Conservation (phyloP, 345 rosid species). For the Trapa incisa region DNA sequence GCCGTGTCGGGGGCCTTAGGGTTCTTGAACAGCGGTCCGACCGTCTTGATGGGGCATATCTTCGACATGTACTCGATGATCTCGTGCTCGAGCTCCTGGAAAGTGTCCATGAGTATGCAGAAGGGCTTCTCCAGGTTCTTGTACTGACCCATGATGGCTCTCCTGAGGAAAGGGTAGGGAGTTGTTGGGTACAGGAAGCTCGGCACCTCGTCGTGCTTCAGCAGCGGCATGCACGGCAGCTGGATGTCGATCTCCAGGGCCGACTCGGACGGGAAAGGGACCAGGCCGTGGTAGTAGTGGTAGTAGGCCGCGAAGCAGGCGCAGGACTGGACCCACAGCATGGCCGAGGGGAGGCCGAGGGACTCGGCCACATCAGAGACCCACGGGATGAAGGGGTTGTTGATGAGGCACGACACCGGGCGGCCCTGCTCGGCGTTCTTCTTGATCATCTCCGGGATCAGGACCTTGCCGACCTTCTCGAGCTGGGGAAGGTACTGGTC, state of each 20-base stretch:
- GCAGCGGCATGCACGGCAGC: slow-evolving; percentile 55
- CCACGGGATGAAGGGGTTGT: slow-evolving; percentile 84
- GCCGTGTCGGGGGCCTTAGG: slow-evolving; percentile 24
- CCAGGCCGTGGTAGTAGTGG: slow-evolving; percentile 36
- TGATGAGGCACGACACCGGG: slow-evolving; percentile 68
- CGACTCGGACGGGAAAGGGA: slow-evolving; percentile 40
- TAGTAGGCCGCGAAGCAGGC: slow-evolving; percentile 66
- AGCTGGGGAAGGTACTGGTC: slow-evolving; percentile 33
- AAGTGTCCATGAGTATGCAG: slow-evolving; percentile 60
- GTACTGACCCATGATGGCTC: slow-evolving; percentile 48
- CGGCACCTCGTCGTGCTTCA: slow-evolving; percentile 70
- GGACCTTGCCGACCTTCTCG: slow-evolving; percentile 34
- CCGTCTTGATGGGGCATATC: slow-evolving; percentile 33
- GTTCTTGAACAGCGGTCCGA: slow-evolving; percentile 48
- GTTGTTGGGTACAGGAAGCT: slow-evolving; percentile 54
- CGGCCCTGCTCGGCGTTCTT: slow-evolving; percentile 37
- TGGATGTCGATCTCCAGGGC: slow-evolving; percentile 46
- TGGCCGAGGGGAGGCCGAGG: slow-evolving; percentile 64
- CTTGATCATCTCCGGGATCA: slow-evolving; percentile 31
- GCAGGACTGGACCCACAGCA: slow-evolving; percentile 90
- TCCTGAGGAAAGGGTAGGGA: slow-evolving; percentile 29
- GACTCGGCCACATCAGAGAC: slow-evolving; percentile 59
- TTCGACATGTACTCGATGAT: slow-evolving; percentile 50
- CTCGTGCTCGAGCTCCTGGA: slow-evolving; percentile 59
- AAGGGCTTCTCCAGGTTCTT: slow-evolving; percentile 50